Percentiles rank a stretch among this genome's conserved stretches.
Evolutionary conservation across 257 asterid genomes (phyloP).

Genomic region (Petunia axillaris): DNA sequence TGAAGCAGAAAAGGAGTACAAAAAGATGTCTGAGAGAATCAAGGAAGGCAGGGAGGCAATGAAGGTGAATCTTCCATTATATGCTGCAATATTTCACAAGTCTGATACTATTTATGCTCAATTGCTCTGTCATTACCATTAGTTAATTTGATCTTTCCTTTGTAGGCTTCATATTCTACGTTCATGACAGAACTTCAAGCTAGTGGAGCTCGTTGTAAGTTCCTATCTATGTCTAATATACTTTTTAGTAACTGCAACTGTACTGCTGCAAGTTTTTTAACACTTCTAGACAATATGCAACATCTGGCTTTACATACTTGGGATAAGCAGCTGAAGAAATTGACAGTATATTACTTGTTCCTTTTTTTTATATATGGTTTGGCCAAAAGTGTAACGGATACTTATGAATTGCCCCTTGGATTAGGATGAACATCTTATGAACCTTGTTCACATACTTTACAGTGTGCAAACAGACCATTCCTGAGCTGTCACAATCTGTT

Average conservation of each 20-base stretch:
- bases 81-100: slow-evolving; percentile 10
- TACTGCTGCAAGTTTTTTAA: neutral
- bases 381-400: neutral
- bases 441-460: slow-evolving; percentile 33
- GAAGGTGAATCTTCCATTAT: slow-evolving; percentile 54
- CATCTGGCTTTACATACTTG: neutral
- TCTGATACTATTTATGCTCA: slow-evolving; percentile 5
- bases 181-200: slow-evolving; percentile 73
- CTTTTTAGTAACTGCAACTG: neutral
- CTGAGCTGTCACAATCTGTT: slow-evolving; percentile 63
- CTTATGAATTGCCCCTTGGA: neutral
- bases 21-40: slow-evolving; percentile 66
- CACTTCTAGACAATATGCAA: neutral
- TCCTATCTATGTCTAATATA: slow-evolving; percentile 15
- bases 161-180: slow-evolving; percentile 76
- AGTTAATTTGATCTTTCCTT: slow-evolving; percentile 38
- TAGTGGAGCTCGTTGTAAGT: slow-evolving; percentile 77
- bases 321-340: slow-evolving; percentile 11
- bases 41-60: slow-evolving; percentile 77
- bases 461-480: slow-evolving; percentile 74
- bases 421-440: slow-evolving; percentile 17
- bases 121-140: neutral
- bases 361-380: neutral
- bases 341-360: neutral
- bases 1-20: slow-evolving; percentile 76